phyloP scores from a whole-genome alignment of 2,329 filamentous ascomycete genomes.

The Thyridium curvatum region DNA sequence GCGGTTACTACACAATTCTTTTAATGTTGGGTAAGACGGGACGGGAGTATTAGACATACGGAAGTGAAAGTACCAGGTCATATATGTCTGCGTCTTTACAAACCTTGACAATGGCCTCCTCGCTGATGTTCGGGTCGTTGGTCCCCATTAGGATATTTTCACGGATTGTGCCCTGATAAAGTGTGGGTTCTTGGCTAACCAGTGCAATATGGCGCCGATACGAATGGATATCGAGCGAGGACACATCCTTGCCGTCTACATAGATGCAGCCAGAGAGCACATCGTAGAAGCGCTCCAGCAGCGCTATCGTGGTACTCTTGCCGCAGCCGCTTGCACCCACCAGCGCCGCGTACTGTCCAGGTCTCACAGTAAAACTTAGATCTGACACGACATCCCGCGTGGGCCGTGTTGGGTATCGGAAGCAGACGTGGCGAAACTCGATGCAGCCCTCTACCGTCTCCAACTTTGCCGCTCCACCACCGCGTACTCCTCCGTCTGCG shows the following conservation, averaged over 20 bases:
- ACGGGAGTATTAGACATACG: not conserved
- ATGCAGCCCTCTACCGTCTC: constrained; percentile 42
- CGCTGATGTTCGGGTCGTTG: constrained; percentile 53
- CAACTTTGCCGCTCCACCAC: constrained; percentile 19
- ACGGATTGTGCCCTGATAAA: constrained; percentile 87
- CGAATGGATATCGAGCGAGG: constrained; percentile 72
- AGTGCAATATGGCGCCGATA: constrained; percentile 81
- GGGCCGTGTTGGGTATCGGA: constrained; percentile 49
- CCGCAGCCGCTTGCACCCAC: constrained; percentile 52
- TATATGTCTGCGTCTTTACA: constrained; percentile 91
- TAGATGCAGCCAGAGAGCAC: constrained; percentile 73
- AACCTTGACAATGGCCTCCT: constrained; percentile 68
- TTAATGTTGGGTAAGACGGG: not conserved
- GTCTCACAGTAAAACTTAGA: constrained; percentile 47
- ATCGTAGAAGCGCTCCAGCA: constrained; percentile 93
- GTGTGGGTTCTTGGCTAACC: constrained; percentile 87
- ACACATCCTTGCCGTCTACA: constrained; percentile 79
- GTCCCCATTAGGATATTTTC: constrained; percentile 86
- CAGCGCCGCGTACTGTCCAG: constrained; percentile 45
- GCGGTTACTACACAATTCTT: not conserved
- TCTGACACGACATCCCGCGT: constrained; percentile 50
- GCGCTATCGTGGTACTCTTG: constrained; percentile 80
- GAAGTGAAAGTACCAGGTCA: constrained; percentile 77
- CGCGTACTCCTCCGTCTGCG: constrained; percentile 22
- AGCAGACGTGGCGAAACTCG: constrained; percentile 45